Base-by-base conservation (phyloP, 1,284 basidiomycete species). In the Moesziomyces antarcticus region DNA sequence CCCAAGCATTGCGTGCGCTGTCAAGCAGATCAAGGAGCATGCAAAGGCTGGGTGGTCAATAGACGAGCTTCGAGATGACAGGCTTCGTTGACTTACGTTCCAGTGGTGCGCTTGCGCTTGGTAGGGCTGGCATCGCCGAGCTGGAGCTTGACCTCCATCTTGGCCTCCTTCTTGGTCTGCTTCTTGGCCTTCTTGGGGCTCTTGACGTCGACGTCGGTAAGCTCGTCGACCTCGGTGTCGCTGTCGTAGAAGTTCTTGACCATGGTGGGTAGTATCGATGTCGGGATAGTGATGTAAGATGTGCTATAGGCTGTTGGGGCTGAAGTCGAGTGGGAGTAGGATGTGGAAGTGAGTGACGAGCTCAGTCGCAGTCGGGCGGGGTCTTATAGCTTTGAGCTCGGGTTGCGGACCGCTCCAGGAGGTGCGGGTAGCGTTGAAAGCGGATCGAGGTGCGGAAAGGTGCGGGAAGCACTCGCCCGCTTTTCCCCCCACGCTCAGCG, bases 161-260 rank as follows among this genome's bases (percentile, higher is more conserved):
- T 27, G n/a, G 14, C 16, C 14, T 50, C 50, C 16, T 18, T 1
- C 41, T 64, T 56, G 14, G 18, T 9, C 48, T 50, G 47, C 51
- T 35, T 57, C 56, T 54, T 65, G 46, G 50, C 51, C 47, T 33
- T 49, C 51, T 65, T 65, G 33, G 56, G 45, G 13, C 50, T 40
- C 51, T 50, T 53, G 40, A 45, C 10, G 14, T 53, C 47, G 13
- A 51, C 22, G 43, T 48, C 60, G 30, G 25, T 3, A 3, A 56
- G 43, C 37, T 62, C 60, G 50, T 63, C 60, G 33, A 8, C 35
- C 16, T 16, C 37, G 8, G 49, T 25, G 50, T 56, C 60, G 44
- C 22, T 47, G 22, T 52, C 49, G 20, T 22, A 21, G 21, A 27
- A 6, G 40, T 27, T 22, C 40, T 51, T 54, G 47, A 46, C 37